Evolutionary conservation across 164 flowering plant genomes (phyloP).

Genomic region (Kalanchoe fedtschenkoi): DNA sequence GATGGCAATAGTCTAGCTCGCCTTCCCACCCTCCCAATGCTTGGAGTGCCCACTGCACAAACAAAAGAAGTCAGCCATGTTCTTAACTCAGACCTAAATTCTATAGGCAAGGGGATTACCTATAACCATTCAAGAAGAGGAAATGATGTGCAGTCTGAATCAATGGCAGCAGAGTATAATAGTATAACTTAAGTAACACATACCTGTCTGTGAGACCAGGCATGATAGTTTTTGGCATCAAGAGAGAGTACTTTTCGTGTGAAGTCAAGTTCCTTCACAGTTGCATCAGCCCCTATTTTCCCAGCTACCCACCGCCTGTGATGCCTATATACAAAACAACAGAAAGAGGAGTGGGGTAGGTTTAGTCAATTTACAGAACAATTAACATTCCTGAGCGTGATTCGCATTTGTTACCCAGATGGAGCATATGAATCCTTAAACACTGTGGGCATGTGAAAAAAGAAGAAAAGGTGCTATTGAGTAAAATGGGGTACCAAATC

Average conservation of each 20-base stretch:
- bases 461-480: neutral
- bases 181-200: neutral
- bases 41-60: slow-evolving; percentile 85
- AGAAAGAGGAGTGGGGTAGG: neutral
- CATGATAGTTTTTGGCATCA: slow-evolving; percentile 94
- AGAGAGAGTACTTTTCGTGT: slow-evolving; percentile 54
- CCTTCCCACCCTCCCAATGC: slow-evolving; percentile 92
- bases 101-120: neutral
- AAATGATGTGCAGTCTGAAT: too few species aligned
- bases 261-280: slow-evolving; percentile 55
- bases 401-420: neutral
- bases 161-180: neutral
- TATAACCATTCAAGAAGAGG: too few species aligned
- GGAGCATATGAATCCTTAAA: too few species aligned
- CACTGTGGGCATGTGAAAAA: neutral
- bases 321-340: slow-evolving; percentile 61
- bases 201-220: slow-evolving; percentile 98
- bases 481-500: slow-evolving; percentile 42
- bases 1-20: slow-evolving; percentile 69
- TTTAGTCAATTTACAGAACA: neutral
- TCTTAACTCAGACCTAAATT: neutral
- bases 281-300: slow-evolving; percentile 60
- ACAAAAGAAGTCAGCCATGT: neutral
- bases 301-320: slow-evolving; percentile 93
- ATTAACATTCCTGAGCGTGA: neutral